A percentile compares a stretch with the other conserved stretches of the same genome.
These are phyloP conservation scores for Licmophora abbreviata DNA, from an alignment of 108 stramenopile genomes.

Conservation along the genomic window DNA sequence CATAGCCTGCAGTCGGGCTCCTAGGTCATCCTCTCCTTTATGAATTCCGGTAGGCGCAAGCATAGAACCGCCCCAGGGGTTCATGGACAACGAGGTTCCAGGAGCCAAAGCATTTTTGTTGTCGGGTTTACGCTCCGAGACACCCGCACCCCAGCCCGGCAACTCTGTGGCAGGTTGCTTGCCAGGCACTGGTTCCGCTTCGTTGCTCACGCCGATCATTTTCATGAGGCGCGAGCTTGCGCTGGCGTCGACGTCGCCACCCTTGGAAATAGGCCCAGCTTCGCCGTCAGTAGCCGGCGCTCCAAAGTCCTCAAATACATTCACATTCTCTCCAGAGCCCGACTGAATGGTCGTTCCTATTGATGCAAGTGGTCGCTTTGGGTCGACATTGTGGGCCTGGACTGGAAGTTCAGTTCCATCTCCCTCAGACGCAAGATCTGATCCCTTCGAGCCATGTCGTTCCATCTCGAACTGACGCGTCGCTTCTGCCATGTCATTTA, in stretches of 20 bases:
- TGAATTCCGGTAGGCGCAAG: slow-evolving; percentile 9
- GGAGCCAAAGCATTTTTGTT: slow-evolving; percentile 1
- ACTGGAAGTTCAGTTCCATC: slow-evolving; percentile 10
- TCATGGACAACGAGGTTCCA: slow-evolving; percentile 38
- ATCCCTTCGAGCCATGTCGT: slow-evolving; percentile 34
- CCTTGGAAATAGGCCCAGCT: slow-evolving; percentile 16
- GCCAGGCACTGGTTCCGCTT: slow-evolving; percentile 2
- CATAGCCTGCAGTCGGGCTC: slow-evolving; percentile 22
- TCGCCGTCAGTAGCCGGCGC: slow-evolving; percentile 7
- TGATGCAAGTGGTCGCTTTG: slow-evolving; percentile 66
- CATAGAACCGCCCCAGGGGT: slow-evolving; percentile 46
- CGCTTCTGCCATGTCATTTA: slow-evolving; percentile 73
- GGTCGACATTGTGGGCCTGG: slow-evolving; percentile 34
- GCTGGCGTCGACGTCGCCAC: slow-evolving; percentile 37
- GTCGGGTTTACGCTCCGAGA: not conserved
- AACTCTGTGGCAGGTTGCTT: slow-evolving; percentile 3
- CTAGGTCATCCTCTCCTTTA: slow-evolving; percentile 28
- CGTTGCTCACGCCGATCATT: slow-evolving; percentile 76
- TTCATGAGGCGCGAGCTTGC: slow-evolving; percentile 80
- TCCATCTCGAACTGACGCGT: slow-evolving; percentile 60
- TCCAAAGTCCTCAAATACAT: slow-evolving; percentile 87
- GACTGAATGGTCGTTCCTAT: slow-evolving; percentile 71
- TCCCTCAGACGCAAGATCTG: slow-evolving; percentile 1
- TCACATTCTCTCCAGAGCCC: slow-evolving; percentile 72
- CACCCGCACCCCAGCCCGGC: slow-evolving; percentile 2